Evolutionary conservation across 2,329 filamentous ascomycete species (phyloP).

Genomic region (Fusarium coffeatum): DNA sequence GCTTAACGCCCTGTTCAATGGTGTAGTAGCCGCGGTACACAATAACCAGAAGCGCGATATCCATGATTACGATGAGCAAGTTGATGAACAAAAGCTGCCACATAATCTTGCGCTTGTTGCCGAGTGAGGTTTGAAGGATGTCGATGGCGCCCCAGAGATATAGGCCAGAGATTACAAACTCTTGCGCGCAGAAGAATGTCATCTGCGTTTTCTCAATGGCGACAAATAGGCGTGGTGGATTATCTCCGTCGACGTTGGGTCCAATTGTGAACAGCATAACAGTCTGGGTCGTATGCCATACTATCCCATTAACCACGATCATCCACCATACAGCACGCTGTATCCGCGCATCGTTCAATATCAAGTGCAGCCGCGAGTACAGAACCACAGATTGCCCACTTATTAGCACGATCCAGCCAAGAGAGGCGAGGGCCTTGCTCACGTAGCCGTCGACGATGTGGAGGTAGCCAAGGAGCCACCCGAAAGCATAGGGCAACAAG

Average conservation of each 20-base stretch:
- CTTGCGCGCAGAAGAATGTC: constrained; percentile 23
- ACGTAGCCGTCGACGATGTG: background rate
- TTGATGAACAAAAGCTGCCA: constrained; percentile 31
- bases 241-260: background rate
- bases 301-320: constrained; percentile 20
- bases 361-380: constrained; percentile 9
- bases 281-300: constrained; percentile 23
- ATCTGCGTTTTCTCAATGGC: constrained; percentile 22
- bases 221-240: background rate
- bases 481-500: constrained; percentile 16
- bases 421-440: constrained; percentile 7
- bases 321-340: constrained; percentile 22
- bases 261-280: constrained; percentile 9
- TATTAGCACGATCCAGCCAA: constrained; percentile 19
- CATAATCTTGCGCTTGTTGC: constrained; percentile 22
- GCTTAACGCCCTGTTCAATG: constrained; percentile 23
- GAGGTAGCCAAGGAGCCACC: constrained; percentile 18
- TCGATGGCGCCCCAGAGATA: constrained; percentile 21
- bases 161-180: constrained; percentile 12
- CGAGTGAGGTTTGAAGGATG: constrained; percentile 22
- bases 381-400: constrained; percentile 22
- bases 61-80: constrained; percentile 32
- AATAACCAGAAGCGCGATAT: constrained; percentile 28
- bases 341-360: background rate
- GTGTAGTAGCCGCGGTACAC: constrained; percentile 18